These are phyloP conservation scores for Colletotrichum eleusines DNA, from an alignment of 2,329 filamentous ascomycete species.

Conservation along the genomic window DNA sequence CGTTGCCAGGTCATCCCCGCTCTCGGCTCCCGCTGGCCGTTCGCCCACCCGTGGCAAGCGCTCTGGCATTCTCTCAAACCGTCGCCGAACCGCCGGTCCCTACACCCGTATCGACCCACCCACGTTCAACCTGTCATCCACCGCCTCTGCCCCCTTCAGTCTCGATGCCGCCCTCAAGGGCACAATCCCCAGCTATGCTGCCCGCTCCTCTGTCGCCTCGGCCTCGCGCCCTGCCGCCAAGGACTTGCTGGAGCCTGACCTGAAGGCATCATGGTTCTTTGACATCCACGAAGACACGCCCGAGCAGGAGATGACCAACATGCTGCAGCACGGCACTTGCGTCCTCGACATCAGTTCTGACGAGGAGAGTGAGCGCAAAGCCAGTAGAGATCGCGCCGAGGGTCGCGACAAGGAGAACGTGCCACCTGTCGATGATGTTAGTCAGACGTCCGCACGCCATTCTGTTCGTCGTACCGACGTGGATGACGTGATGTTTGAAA, in stretches of 20 bases:
- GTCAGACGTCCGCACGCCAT: constrained; percentile 62
- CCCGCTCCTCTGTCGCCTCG: constrained; percentile 52
- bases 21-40: constrained; percentile 80
- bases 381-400: constrained; percentile 65
- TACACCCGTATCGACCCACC: constrained; percentile 80
- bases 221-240: constrained; percentile 44
- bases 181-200: constrained; percentile 73
- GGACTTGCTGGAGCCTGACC: constrained; percentile 58
- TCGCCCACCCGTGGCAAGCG: constrained; percentile 81
- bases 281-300: constrained; percentile 94
- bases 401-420: constrained; percentile 92
- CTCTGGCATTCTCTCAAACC: constrained; percentile 74
- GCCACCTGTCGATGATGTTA: constrained; percentile 76
- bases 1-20: constrained; percentile 63
- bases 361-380: constrained; percentile 75
- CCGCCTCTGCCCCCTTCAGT: constrained; percentile 78
- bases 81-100: constrained; percentile 72
- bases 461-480: constrained; percentile 49
- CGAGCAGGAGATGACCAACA: constrained; percentile 90
- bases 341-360: constrained; percentile 91
- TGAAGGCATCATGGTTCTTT: constrained; percentile 84
- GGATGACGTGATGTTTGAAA: constrained; percentile 72
- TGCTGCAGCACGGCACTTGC: constrained; percentile 91
- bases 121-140: constrained; percentile 62
- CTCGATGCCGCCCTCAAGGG: constrained; percentile 86